Evolutionary conservation across 805 yeast species (phyloP), one percentile per base, ranked within the genome.

Genomic region (Candida peoriensis): DNA sequence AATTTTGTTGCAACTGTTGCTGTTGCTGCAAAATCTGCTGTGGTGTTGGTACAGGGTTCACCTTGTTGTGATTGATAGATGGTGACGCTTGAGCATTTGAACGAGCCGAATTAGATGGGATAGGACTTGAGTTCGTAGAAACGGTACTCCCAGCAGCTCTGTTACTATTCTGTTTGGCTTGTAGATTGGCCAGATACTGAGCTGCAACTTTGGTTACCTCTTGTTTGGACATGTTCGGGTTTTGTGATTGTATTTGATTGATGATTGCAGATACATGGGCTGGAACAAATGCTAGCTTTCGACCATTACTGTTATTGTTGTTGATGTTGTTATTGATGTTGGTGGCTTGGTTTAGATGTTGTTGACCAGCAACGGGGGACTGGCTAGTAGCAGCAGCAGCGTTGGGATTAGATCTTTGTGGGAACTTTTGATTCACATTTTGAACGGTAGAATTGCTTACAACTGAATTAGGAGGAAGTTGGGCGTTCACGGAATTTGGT

Each of bases 161-260:
- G 38, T 32, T 53, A 20, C 64, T 56, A 31, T 64, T 71, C 47
- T 72, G 77, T 18, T 46, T 49, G 3, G 45, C 43, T 51, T 76
- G 81, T 23, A 74, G 57, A 40, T 68, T 72, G 1, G 83, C 78
- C 42, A 78, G 54, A 46, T 78, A 77, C 12, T 77, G 68, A 3
- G 81, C 81, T 3, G 86, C 85, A 37, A 78, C 63, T 38, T 74
- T 71, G 3, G 81, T 75, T 1, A 79, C 83, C 47, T 79, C 81
- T 37, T 74, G 80, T 41, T 76, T 76, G 9, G 76, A 64, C 50
- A 77, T 58, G 21, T 66, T 70, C 2, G 87, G 87, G 51, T 79
- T 73, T 46, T 77, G 77, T n/a, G 70, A 59, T 50, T 78, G 83
- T 35, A 79, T 78, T 29, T 78, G 76, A 44, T 67, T 74, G 38